Percentiles rank a stretch among this genome's conserved stretches.
phyloP scores from a whole-genome alignment of 2,329 filamentous ascomycete genomes.

The Myriosclerotinia duriaeana region DNA sequence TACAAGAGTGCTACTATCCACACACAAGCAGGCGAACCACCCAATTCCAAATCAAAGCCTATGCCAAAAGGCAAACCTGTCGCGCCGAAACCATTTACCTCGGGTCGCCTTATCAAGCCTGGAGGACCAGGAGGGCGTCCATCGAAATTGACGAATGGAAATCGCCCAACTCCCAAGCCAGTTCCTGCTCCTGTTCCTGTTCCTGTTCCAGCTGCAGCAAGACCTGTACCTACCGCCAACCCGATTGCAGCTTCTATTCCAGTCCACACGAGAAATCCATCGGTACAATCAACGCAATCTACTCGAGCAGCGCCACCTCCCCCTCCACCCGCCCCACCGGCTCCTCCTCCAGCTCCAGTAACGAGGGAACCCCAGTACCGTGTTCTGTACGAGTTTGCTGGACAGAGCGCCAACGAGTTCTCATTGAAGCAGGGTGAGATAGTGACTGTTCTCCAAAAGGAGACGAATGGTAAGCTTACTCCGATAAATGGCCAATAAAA shows the following conservation, averaged over 20 bases:
- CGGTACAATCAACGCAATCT: conserved; percentile 37
- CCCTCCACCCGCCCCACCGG: conserved; percentile 62
- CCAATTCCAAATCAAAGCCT: conserved; percentile 77
- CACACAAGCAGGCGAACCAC: conserved; percentile 77
- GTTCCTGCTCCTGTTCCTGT: conserved; percentile 38
- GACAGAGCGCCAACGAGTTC: conserved; percentile 82
- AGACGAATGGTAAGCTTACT: conserved; percentile 76
- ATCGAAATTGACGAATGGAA: conserved; percentile 61
- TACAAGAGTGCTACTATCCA: conserved; percentile 96
- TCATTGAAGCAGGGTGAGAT: conserved; percentile 77
- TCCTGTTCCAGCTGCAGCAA: conserved; percentile 26
- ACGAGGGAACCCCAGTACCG: conserved; percentile 76
- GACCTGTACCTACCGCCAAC: conserved; percentile 24
- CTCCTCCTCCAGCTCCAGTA: conserved; percentile 64
- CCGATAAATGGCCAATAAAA: conserved; percentile 3
- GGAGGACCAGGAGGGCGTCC: conserved; percentile 82
- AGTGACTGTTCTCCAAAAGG: conserved; percentile 88
- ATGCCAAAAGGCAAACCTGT: conserved; percentile 86
- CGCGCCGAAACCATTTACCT: conserved; percentile 85
- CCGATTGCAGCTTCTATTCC: conserved; percentile 44
- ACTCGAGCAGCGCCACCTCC: conserved; percentile 50
- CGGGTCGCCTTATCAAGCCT: conserved; percentile 86
- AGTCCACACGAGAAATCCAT: conserved; percentile 55
- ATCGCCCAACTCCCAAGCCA: conserved; percentile 39
- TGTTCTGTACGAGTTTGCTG: conserved; percentile 88